Conservation (phyloP, 2,329 filamentous ascomycete species). For the Sphaerulina vaccinii region DNA sequence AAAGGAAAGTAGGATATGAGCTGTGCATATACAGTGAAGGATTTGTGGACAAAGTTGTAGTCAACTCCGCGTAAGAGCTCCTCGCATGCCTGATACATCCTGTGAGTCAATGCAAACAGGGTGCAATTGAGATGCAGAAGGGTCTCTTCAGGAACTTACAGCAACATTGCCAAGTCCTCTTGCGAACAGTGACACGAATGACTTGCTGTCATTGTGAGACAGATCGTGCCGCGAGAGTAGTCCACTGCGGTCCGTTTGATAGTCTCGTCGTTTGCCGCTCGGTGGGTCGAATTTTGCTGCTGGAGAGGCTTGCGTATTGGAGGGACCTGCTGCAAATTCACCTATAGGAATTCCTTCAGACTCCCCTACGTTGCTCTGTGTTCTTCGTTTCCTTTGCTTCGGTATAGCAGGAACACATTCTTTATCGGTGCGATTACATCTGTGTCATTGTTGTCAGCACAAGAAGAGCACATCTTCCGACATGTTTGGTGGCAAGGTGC, state of each 20-base stretch:
- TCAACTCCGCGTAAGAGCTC: conserved; percentile 29
- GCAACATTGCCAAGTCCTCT: conserved; percentile 24
- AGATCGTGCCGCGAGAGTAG: conserved; percentile 24
- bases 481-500: too few species aligned
- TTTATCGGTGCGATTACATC: conserved; percentile 31
- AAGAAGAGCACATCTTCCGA: neutral
- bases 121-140: neutral
- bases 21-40: conserved; percentile 28
- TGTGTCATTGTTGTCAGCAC: conserved; percentile 20
- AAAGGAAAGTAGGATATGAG: conserved; percentile 29
- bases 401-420: conserved; percentile 31
- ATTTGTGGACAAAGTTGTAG: conserved; percentile 28
- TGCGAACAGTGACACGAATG: conserved; percentile 27
- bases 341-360: conserved; percentile 24
- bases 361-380: conserved; percentile 24
- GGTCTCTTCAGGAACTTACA: conserved; percentile 7
- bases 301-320: conserved; percentile 9
- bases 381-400: conserved; percentile 31
- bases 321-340: conserved; percentile 23
- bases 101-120: conserved; percentile 1
- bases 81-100: conserved; percentile 17
- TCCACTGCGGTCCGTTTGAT: conserved; percentile 11
- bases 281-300: conserved; percentile 19
- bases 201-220: conserved; percentile 27
- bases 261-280: conserved; percentile 9